Conservation (phyloP, 441 rosid genomes). For the Macaranga tanarius region DNA sequence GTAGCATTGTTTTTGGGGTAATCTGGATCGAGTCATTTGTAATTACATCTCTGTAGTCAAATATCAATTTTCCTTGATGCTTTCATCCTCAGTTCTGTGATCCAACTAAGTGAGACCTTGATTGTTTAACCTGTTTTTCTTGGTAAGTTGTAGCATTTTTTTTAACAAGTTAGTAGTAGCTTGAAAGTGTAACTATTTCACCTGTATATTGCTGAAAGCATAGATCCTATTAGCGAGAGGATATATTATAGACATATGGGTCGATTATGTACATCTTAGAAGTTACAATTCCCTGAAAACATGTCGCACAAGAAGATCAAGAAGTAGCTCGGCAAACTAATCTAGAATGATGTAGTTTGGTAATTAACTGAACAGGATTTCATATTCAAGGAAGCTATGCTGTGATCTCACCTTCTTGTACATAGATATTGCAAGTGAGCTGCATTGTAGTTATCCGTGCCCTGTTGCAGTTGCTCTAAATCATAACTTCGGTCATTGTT, state of each 20-base stretch:
- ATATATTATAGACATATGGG: too few relatives aligned
- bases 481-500: slow-evolving; percentile 25
- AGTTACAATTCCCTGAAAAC: too few relatives aligned
- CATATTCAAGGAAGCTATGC: not conserved
- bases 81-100: too few relatives aligned
- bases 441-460: slow-evolving; percentile 5
- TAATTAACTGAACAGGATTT: not conserved
- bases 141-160: too few relatives aligned
- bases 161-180: too few relatives aligned
- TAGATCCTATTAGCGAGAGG: too few relatives aligned
- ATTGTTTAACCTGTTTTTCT: too few relatives aligned
- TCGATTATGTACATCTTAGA: too few relatives aligned
- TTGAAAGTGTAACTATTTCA: too few relatives aligned
- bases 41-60: not conserved
- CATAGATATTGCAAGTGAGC: slow-evolving; percentile 5
- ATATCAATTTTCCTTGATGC: not conserved
- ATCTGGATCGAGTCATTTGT: slow-evolving; percentile 7
- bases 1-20: slow-evolving; percentile 9
- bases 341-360: not conserved
- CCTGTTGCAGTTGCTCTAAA: slow-evolving; percentile 22
- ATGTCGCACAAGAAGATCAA: not conserved
- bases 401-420: not conserved
- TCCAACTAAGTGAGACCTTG: too few relatives aligned
- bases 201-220: too few relatives aligned
- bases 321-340: not conserved